phyloP scores from a whole-genome alignment of 192 early-diverging fungal genomes.

The Piromyces sp. region DNA sequence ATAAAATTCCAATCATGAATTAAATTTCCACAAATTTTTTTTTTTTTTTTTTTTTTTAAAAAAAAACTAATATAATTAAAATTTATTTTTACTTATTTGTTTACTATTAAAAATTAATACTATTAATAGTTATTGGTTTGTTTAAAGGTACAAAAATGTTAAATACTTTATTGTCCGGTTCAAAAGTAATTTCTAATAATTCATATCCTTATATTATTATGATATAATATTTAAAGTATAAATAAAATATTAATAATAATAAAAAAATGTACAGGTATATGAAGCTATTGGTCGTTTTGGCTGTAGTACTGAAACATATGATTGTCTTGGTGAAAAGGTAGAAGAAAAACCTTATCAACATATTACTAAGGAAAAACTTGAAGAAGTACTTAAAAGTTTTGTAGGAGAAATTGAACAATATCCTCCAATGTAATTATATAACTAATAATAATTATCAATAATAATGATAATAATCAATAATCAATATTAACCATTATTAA shows the following conservation, averaged over 20 bases:
- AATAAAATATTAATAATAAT: neutral
- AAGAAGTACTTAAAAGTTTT: constrained; percentile 22
- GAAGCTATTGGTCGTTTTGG: constrained; percentile 3
- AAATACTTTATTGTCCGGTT: neutral
- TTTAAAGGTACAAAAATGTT: constrained; percentile 3
- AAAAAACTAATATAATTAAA: too few species aligned
- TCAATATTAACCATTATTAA: neutral
- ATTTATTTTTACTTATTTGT: too few species aligned
- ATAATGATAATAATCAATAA: neutral
- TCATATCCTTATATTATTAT: too few species aligned
- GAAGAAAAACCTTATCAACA: constrained; percentile 2
- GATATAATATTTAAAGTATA: too few species aligned
- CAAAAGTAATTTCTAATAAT: neutral
- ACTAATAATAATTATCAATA: too few species aligned
- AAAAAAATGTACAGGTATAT: neutral
- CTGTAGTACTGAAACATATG: neutral
- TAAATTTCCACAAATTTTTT: too few species aligned
- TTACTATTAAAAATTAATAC: too few species aligned
- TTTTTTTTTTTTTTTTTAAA: too few species aligned
- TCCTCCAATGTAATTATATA: constrained; percentile 41
- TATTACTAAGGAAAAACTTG: constrained; percentile 17
- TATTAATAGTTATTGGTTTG: neutral
- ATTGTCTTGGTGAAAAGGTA: neutral
- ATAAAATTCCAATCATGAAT: too few species aligned
- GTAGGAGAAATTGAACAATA: constrained; percentile 35